phyloP scores from a whole-genome alignment of 371 early-diverging fungal genomes.

The Phascolomyces articulosus region DNA sequence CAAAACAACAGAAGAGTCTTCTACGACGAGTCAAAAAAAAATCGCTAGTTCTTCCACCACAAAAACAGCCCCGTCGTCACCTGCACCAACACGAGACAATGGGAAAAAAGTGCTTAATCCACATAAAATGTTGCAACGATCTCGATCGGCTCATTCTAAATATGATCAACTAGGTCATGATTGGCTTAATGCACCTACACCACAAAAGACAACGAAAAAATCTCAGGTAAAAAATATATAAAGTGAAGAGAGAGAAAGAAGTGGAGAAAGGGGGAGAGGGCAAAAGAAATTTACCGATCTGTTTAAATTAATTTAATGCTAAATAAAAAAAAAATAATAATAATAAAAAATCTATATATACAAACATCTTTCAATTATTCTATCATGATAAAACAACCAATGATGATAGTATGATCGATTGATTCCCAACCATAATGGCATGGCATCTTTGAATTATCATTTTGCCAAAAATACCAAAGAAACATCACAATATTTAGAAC shows the following conservation, averaged over 20 bases:
- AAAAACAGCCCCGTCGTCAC: neutral
- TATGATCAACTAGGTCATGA: constrained; percentile 32
- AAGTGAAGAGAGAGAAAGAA: constrained; percentile 17
- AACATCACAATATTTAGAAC: constrained; percentile 41
- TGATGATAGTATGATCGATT: constrained; percentile 78
- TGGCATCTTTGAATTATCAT: constrained; percentile 66
- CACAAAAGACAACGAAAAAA: neutral
- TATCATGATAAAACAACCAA: too few species aligned
- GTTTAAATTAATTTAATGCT: neutral
- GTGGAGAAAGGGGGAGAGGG: neutral
- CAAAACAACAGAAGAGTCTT: too few species aligned
- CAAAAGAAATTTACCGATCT: neutral
- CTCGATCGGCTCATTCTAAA: constrained; percentile 26
- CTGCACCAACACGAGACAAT: neutral
- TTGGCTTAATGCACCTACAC: constrained; percentile 31
- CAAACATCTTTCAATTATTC: too few species aligned
- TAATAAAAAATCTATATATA: too few species aligned
- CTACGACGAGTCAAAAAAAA: neutral
- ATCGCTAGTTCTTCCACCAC: neutral
- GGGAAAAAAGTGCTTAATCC: constrained; percentile 8
- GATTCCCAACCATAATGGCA: constrained; percentile 69
- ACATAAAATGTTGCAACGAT: constrained; percentile 25
- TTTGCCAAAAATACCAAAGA: constrained; percentile 54
- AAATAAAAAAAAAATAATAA: constrained; percentile 16
- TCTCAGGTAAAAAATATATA: neutral